Percentiles rank a stretch among this genome's conserved stretches.
Evolutionary conservation across 2,329 filamentous ascomycete genomes (phyloP).

Genomic region (Cladosporium colombiae): DNA sequence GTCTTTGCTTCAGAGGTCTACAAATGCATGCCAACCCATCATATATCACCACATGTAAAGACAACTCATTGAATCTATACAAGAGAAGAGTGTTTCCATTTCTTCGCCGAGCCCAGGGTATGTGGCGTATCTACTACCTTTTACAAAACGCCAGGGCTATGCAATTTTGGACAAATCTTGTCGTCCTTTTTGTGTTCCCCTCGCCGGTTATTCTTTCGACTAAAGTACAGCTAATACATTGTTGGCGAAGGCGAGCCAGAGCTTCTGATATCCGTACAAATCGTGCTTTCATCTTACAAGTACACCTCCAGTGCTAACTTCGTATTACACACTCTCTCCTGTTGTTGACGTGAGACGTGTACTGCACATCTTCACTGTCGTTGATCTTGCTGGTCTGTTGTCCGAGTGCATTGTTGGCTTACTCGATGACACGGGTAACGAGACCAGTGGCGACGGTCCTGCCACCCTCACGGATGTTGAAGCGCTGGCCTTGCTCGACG

Average conservation of each 20-base stretch:
- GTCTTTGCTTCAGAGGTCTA: background rate
- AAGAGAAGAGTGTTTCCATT: conserved; percentile 18
- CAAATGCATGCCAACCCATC: background rate
- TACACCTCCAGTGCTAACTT: background rate
- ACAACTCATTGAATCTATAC: background rate
- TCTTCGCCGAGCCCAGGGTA: conserved; percentile 16
- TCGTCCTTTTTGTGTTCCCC: conserved; percentile 4
- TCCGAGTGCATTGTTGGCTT: conserved; percentile 21
- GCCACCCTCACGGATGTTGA: conserved; percentile 98
- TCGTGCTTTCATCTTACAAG: conserved; percentile 14
- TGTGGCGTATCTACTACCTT: conserved; percentile 14
- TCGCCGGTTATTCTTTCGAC: background rate
- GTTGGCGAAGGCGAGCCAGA: conserved; percentile 9
- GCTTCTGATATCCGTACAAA: conserved; percentile 17
- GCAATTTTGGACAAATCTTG: conserved; percentile 8
- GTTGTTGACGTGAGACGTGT: background rate
- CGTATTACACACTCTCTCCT: conserved; percentile 11
- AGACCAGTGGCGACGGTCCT: conserved; percentile 52
- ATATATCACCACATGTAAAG: too few species aligned
- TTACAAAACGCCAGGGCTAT: conserved; percentile 19
- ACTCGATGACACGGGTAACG: conserved; percentile 43
- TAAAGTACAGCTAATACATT: conserved; percentile 16
- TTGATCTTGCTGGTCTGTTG: background rate
- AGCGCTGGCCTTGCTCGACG: conserved; percentile 86
- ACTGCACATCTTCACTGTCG: conserved; percentile 1